Evolutionary conservation across 257 asterid species (phyloP).

Genomic region (Capsicum chinense): DNA sequence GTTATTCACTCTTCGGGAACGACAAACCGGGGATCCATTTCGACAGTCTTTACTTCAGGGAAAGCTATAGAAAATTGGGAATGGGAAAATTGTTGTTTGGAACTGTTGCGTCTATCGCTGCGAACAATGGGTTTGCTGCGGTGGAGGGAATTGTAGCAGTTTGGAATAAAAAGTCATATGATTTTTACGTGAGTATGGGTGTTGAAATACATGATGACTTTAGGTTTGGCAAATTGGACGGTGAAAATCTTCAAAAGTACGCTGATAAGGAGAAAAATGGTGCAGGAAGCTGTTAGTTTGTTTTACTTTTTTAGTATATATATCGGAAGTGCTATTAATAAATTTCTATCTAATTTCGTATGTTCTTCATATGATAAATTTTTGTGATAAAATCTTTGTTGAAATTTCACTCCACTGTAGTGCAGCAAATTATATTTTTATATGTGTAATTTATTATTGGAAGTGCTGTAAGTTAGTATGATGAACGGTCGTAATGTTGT

Average conservation of each 20-base stretch:
- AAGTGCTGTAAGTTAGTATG: too few species aligned
- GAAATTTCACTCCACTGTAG: too few species aligned
- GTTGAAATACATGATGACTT: background rate
- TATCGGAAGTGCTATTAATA: background rate
- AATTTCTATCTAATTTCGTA: background rate
- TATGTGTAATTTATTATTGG: too few species aligned
- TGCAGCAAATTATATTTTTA: too few species aligned
- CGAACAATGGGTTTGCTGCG: background rate
- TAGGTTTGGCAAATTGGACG: background rate
- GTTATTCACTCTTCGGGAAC: background rate
- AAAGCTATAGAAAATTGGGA: conserved; percentile 12
- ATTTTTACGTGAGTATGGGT: background rate
- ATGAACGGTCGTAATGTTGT: too few species aligned
- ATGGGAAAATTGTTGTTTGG: conserved; percentile 8
- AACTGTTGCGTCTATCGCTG: background rate
- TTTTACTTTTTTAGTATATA: background rate
- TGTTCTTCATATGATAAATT: too few species aligned
- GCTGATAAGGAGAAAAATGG: background rate
- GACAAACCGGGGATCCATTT: background rate
- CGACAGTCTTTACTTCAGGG: background rate
- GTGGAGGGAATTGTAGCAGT: conserved; percentile 22
- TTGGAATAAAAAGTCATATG: background rate
- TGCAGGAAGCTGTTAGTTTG: background rate
- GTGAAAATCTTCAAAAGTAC: background rate
- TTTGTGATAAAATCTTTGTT: too few species aligned